A percentile compares a stretch with the other conserved stretches of the same genome.
Conservation (phyloP, 257 asterid genomes). For the Handroanthus guayacan region DNA sequence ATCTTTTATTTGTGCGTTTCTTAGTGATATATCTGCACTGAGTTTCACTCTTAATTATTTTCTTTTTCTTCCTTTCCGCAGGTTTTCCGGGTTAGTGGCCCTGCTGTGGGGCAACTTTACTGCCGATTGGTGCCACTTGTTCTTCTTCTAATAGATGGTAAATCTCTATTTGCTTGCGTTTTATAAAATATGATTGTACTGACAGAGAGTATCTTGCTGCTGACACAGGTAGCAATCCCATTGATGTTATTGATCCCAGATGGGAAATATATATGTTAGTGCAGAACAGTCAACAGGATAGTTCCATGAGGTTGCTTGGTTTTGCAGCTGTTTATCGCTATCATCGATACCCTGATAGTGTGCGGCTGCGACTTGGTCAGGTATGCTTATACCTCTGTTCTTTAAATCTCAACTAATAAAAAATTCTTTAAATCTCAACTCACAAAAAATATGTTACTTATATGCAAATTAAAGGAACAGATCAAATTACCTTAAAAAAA, state of each 20-base stretch:
- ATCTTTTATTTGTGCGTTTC: conserved; percentile 4
- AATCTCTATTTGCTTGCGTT: conserved; percentile 17
- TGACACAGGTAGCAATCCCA: conserved; percentile 96
- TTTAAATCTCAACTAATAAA: not conserved
- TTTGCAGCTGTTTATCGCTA: conserved; percentile 93
- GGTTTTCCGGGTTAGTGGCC: conserved; percentile 11
- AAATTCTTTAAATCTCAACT: conserved; percentile 1
- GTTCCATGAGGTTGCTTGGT: conserved; percentile 57
- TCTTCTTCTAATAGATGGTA: conserved; percentile 40
- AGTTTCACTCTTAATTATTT: not conserved
- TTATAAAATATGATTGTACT: conserved; percentile 13
- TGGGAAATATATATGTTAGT: conserved; percentile 87
- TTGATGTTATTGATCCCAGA: conserved; percentile 85
- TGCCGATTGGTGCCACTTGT: conserved; percentile 38
- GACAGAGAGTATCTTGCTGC: conserved; percentile 15
- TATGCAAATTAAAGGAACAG: not conserved
- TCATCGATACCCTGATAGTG: conserved; percentile 67
- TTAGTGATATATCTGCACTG: conserved; percentile 15
- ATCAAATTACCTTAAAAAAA: not conserved
- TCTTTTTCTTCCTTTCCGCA: not conserved
- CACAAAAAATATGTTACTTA: not conserved
- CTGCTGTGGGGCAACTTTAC: conserved; percentile 52
- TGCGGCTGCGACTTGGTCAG: conserved; percentile 95
- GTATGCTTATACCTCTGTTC: conserved; percentile 44
- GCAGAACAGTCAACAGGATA: conserved; percentile 53